Conservation (phyloP, 495 filamentous ascomycete genomes). For the Penicillium parvum region DNA sequence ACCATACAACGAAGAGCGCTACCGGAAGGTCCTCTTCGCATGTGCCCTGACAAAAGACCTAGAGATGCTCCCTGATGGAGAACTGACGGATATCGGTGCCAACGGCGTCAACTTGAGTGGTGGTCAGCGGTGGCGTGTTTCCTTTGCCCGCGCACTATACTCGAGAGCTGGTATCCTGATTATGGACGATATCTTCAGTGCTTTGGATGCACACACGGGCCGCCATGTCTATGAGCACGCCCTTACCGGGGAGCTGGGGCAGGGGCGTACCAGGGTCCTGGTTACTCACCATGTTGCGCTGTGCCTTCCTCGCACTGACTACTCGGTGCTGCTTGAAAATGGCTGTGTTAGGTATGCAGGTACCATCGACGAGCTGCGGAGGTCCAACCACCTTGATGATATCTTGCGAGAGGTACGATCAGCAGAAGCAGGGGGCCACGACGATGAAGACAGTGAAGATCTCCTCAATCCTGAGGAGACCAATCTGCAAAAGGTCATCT, state of each 20-base stretch:
- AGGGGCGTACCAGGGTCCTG: slow-evolving; percentile 69
- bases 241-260: slow-evolving; percentile 61
- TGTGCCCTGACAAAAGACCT: slow-evolving; percentile 73
- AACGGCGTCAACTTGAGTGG: slow-evolving; percentile 83
- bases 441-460: slow-evolving; percentile 1
- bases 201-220: slow-evolving; percentile 66
- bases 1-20: slow-evolving; percentile 60
- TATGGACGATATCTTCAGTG: slow-evolving; percentile 81
- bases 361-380: slow-evolving; percentile 21
- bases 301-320: slow-evolving; percentile 64
- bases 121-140: slow-evolving; percentile 78
- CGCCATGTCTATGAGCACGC: slow-evolving; percentile 72
- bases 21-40: slow-evolving; percentile 58
- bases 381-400: slow-evolving; percentile 23
- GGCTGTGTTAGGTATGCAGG: slow-evolving; percentile 41
- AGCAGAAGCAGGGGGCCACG: slow-evolving; percentile 5
- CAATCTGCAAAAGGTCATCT: slow-evolving; percentile 24
- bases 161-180: slow-evolving; percentile 74
- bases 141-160: slow-evolving; percentile 75
- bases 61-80: slow-evolving; percentile 67
- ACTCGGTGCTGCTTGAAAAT: slow-evolving; percentile 63
- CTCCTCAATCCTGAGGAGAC: slow-evolving; percentile 11
- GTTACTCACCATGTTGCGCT: slow-evolving; percentile 80
- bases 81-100: slow-evolving; percentile 73
- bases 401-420: slow-evolving; percentile 20